Evolutionary conservation across 305 asterid species (phyloP), one percentile per base, ranked within the genome.

Genomic region (Lippia alba): DNA sequence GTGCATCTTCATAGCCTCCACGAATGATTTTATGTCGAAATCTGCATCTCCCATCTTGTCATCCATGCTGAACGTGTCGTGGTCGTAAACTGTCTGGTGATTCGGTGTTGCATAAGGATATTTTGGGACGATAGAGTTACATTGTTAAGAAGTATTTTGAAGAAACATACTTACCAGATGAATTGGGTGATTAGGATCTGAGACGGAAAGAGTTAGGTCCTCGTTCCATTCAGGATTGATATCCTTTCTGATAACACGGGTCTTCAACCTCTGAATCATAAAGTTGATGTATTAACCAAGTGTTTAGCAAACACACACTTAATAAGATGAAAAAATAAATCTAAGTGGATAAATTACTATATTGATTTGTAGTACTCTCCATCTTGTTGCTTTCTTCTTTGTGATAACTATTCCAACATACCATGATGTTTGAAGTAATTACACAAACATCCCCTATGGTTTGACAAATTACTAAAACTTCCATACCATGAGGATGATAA

Each of bases 1-100:
- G 4, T 81, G 78, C 81, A 85, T 83, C 78, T 76, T 85, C 69
- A 93, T n/a, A 8, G 89, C 86, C 9, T 86, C 96, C 59, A 87
- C n/a, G 66, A 84, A 87, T 14, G 94, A 77, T 40, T 54, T 79
- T 33, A 91, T 81, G 67, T 89, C 91, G 17, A 91, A 73, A 66
- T 89, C 92, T 8, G 98, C 92, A 4, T 86, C 96, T 56, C 98
- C 97, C 97, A 93, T 93, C 59, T 84, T 83, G 76, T 93, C 98
- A 33, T 93, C 98, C 85, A 71, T 83, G 86, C 84, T 89, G 89
- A 93, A 89, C 3, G 88, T 85, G 85, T 93, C 97, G 68, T 91
- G 97, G 66, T 93, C 98, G 53, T 81, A 93, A 30, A 93, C 97
- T 0, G 74, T 61, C 84, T 80, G 66, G n/a, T 24, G 30, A 24